Conservation (phyloP, 345 rosid species). For the Salix koriyanagi region DNA sequence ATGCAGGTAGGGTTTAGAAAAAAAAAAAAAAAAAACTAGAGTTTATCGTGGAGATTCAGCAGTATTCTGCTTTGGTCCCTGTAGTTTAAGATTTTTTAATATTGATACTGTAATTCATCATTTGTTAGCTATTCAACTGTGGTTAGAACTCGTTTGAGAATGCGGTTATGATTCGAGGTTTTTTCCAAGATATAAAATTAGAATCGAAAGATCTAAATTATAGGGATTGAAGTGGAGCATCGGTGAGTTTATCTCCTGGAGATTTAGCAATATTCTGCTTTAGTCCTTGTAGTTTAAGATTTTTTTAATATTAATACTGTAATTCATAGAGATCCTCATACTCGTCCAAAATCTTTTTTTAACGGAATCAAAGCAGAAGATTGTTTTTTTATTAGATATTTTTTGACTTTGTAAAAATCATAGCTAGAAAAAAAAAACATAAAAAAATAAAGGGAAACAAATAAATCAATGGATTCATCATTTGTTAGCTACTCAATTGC, state of each 20-base stretch:
- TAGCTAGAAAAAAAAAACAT: background rate
- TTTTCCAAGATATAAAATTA: background rate
- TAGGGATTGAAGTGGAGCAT: background rate
- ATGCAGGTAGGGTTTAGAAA: background rate
- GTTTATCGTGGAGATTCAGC: background rate
- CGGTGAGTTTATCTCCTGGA: too few relatives aligned
- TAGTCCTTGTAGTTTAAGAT: too few relatives aligned
- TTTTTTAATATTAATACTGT: too few relatives aligned
- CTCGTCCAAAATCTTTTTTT: too few relatives aligned
- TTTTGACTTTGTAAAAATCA: background rate
- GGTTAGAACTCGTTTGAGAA: too few relatives aligned
- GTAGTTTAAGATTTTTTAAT: background rate
- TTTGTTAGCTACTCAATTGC: fast-evolving
- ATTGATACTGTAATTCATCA: background rate
- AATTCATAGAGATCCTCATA: too few relatives aligned
- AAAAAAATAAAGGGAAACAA: background rate
- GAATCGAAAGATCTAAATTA: background rate
- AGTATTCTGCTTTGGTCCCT: background rate
- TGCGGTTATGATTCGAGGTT: background rate
- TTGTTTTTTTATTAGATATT: background rate
- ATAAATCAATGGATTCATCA: background rate
- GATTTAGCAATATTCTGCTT: too few relatives aligned
- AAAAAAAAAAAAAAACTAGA: fast-evolving
- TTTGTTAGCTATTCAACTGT: too few relatives aligned
- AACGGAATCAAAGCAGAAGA: too few relatives aligned